These are phyloP conservation scores for Silene vulgaris DNA, from an alignment of 179 eudicot genomes.

Conservation along the genomic window DNA sequence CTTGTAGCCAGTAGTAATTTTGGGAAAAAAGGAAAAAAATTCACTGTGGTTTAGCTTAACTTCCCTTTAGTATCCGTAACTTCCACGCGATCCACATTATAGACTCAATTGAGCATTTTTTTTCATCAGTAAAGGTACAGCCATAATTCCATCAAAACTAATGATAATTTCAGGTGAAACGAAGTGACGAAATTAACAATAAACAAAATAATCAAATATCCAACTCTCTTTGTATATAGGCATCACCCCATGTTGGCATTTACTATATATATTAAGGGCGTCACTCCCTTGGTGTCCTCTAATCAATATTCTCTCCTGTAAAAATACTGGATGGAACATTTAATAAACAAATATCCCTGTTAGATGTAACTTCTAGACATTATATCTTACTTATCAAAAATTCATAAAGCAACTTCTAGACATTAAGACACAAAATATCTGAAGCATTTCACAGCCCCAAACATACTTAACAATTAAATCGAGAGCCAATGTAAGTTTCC, in stretches of 20 bases:
- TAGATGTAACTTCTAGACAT: no score
- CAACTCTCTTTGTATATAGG: not conserved
- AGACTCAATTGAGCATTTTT: not conserved
- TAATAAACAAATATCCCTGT: not conserved
- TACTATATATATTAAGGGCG: not conserved
- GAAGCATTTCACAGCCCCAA: not conserved
- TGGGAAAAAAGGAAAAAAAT: not conserved
- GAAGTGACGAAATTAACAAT: not conserved
- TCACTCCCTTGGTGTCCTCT: not conserved
- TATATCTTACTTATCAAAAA: no score
- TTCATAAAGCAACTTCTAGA: not conserved
- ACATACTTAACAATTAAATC: conserved; percentile 12
- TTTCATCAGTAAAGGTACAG: not conserved
- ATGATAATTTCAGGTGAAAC: not conserved
- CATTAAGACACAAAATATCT: not conserved
- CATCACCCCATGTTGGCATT: not conserved
- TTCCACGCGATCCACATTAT: not conserved
- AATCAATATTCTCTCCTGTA: not conserved
- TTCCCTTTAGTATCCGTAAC: not conserved
- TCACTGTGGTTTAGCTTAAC: not conserved
- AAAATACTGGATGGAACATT: not conserved
- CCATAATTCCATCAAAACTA: not conserved
- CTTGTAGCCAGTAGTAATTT: not conserved
- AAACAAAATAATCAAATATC: not conserved
- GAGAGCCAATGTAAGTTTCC: not conserved